Percentiles rank a stretch among this genome's conserved stretches.
Conservation (phyloP, 106 monocot genomes). For the Alisma plantagoaquatica region DNA sequence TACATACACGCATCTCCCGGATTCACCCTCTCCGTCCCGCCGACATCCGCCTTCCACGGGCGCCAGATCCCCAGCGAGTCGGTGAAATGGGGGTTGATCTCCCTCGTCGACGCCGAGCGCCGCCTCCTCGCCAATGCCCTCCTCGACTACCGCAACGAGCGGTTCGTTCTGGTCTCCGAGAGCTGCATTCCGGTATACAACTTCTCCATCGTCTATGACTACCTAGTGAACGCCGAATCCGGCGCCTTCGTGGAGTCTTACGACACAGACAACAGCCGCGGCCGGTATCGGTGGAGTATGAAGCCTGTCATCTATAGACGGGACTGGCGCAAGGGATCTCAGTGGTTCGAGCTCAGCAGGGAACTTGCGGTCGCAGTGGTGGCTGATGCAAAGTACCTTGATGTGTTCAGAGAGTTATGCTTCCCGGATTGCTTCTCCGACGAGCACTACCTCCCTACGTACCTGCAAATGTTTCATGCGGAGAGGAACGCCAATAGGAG, state of each 20-base stretch:
- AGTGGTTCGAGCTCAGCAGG: conserved; percentile 11
- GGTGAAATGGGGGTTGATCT: conserved; percentile 11
- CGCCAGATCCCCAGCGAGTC: conserved; percentile 65
- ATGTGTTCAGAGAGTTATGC: conserved; percentile 7
- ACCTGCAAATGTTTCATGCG: conserved; percentile 9
- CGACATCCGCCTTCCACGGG: conserved; percentile 56
- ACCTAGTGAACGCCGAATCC: conserved; percentile 6
- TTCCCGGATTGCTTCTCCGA: conserved; percentile 9
- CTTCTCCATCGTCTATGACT: conserved; percentile 7
- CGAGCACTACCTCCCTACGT: conserved; percentile 13
- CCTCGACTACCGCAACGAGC: conserved; percentile 12
- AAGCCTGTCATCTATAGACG: neutral
- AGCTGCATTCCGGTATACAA: conserved; percentile 14
- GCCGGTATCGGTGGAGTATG: conserved; percentile 4
- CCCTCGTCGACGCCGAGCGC: conserved; percentile 9
- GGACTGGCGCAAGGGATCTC: conserved; percentile 13
- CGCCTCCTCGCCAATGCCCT: conserved; percentile 9
- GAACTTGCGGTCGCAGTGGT: neutral
- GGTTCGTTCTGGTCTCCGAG: conserved; percentile 17
- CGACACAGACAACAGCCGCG: neutral
- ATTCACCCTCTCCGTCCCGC: conserved; percentile 49
- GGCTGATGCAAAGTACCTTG: conserved; percentile 7
- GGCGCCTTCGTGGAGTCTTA: conserved; percentile 13
- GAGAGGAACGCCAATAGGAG: conserved; percentile 2
- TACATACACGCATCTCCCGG: conserved; percentile 59